Base-by-base conservation (phyloP, 306 rosid genomes). In the Luffa acutangula region DNA sequence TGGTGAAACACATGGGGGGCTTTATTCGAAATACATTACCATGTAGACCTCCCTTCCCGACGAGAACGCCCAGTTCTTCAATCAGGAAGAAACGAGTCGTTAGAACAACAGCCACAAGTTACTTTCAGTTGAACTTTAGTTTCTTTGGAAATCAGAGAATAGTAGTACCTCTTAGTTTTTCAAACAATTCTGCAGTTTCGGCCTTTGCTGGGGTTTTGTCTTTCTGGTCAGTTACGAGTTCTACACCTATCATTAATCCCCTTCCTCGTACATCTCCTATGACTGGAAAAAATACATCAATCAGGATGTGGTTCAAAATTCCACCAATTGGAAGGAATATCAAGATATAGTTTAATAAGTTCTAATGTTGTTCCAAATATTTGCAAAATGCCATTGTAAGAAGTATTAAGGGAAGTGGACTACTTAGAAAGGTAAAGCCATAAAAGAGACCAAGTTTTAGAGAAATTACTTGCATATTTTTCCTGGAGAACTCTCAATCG, bases 1-100 rank as follows among this genome's bases (percentile, higher is more conserved):
- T 92, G 85, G 81, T 82, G 85, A 95, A 95, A 83, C 97, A 92
- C 97, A 92, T 91, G 0, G 98, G 97, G 48, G 97, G 97, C 76
- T 93, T 95, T 77, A 95, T 90, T 84, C 97, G 82, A 78, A 95
- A 95, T 37, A 91, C 96, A 81, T 91, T 91, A 41, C 98, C 98
- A 49, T 91, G 93, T 11, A 93, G 81, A 74, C 97, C 98, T 39
- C 97, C 98, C 86, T 92, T 93, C 70, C 98, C 97, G 69, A 91
- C 85, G 20, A 92, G 91, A 80, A 95, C 66, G 53, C 93, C 98
- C 5, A 91, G 93, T 79, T 93, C 98, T 92, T 85, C 81, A 82
- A 80, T 80, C 60, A 84, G 73, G 53, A 80, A 79, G 42, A 77
- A 80, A 67, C 66, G 52, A 64, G 82, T 62, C 25, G 65, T 84